Percentiles rank a stretch among this genome's conserved stretches.
Conservation (phyloP, 1,284 basidiomycete species). For the Ceratobasidium papillatum region DNA sequence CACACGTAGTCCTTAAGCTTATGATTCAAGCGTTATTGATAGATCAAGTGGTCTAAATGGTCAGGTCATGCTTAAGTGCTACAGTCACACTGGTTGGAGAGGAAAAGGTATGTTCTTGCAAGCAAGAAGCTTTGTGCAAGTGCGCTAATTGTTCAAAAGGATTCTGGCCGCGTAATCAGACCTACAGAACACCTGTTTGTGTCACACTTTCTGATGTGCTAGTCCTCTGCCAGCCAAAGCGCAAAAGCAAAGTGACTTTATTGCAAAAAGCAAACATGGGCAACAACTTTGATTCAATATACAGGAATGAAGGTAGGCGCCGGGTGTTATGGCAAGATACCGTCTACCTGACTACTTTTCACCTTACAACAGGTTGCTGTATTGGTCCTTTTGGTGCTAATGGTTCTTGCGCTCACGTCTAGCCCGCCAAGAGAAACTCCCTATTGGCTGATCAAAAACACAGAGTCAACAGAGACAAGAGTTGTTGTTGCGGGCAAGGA, state of each 20-base stretch:
- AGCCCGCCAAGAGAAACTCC: background rate
- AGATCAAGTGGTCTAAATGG: background rate
- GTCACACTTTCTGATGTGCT: background rate
- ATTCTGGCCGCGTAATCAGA: background rate
- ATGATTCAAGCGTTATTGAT: background rate
- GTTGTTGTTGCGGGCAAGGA: background rate
- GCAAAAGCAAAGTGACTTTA: background rate
- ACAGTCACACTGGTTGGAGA: background rate
- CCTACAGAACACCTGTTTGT: background rate
- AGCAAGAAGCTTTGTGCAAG: background rate
- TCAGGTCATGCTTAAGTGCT: background rate
- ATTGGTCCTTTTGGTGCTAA: background rate
- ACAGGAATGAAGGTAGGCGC: background rate
- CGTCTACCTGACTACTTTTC: background rate
- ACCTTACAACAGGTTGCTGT: background rate
- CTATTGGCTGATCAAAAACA: background rate
- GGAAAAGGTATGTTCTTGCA: background rate
- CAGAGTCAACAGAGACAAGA: background rate
- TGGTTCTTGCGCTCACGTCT: background rate
- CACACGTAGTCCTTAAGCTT: too few species aligned
- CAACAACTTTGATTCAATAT: background rate
- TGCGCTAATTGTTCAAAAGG: background rate
- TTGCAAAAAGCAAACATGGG: background rate
- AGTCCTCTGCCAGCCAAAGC: background rate
- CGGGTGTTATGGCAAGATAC: background rate